A percentile compares a stretch with the other conserved stretches of the same genome.
Evolutionary conservation across 208 protist genomes (phyloP).

Genomic region (Endotrypanum monterogeii): DNA sequence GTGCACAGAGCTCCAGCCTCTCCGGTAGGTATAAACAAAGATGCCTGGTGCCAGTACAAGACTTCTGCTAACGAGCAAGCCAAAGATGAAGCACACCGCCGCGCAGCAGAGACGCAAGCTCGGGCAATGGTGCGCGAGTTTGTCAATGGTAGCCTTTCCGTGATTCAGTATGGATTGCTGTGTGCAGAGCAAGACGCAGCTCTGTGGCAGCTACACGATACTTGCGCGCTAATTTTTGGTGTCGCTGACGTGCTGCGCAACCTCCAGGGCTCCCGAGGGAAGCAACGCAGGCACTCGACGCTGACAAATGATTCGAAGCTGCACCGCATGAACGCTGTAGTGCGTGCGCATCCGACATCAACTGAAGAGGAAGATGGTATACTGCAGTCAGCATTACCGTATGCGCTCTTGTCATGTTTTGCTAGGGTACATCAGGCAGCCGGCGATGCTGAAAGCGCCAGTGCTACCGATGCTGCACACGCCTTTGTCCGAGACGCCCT

Average conservation of each 20-base stretch:
- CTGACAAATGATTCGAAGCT: conserved; percentile 1
- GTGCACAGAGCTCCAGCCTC: background rate
- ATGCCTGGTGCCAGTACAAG: conserved; percentile 26
- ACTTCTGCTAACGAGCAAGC: background rate
- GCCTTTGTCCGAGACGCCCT: background rate
- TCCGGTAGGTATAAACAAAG: conserved; percentile 18
- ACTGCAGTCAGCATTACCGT: conserved; percentile 3
- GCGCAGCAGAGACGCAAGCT: conserved; percentile 8
- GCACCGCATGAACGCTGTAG: conserved; percentile 7
- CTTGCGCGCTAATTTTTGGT: conserved; percentile 9
- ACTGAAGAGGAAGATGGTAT: background rate
- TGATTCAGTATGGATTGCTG: conserved; percentile 42
- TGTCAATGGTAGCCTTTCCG: conserved; percentile 43
- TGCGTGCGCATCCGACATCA: background rate
- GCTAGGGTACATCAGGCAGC: background rate
- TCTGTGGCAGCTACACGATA: conserved; percentile 34
- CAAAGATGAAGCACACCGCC: background rate
- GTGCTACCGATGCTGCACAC: background rate
- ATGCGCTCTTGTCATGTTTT: background rate
- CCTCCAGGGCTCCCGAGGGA: background rate
- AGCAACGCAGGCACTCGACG: background rate
- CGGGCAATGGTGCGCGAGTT: conserved; percentile 31
- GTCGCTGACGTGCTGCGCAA: conserved; percentile 5
- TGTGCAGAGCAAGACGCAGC: conserved; percentile 22
- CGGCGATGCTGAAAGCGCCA: background rate